Percentiles rank a stretch among this genome's conserved stretches.
These are phyloP conservation scores for Madurella mycetomatis DNA, from an alignment of 2,329 filamentous ascomycete genomes.

Conservation along the genomic window DNA sequence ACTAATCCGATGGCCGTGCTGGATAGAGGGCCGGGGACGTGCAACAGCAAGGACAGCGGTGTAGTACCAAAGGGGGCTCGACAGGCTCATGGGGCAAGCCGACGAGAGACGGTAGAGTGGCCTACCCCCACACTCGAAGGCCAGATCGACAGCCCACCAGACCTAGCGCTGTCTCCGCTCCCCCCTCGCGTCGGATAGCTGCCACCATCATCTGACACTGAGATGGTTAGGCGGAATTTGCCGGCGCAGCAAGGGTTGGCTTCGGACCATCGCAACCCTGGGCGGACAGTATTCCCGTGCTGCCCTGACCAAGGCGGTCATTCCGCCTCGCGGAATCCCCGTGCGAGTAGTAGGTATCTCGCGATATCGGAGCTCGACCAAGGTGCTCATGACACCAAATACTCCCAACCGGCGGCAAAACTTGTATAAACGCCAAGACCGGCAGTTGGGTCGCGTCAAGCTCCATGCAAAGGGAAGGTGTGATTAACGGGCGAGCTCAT, in stretches of 20 bases:
- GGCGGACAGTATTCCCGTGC: background rate
- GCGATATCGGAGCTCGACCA: background rate
- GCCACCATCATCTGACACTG: background rate
- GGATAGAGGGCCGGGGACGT: no score
- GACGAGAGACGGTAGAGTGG: no score
- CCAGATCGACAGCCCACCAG: no score
- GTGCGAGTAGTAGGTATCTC: no score
- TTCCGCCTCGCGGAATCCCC: no score
- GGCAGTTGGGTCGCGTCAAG: slow-evolving; percentile 9
- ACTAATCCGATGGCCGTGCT: no score
- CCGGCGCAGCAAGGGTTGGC: background rate
- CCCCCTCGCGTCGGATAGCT: background rate
- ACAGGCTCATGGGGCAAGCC: no score
- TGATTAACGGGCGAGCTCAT: slow-evolving; percentile 5
- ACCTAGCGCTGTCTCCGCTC: no score
- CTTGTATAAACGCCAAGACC: background rate
- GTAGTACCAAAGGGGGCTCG: no score
- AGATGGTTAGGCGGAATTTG: background rate
- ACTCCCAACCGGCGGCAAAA: background rate
- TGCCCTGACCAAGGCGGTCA: no score
- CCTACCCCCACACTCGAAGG: no score
- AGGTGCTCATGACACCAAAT: background rate
- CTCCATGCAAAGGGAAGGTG: slow-evolving; percentile 11
- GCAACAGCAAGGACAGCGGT: no score
- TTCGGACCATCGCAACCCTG: background rate